Evolutionary conservation across 495 filamentous ascomycete species (phyloP), one percentile per base, ranked within the genome.

Genomic region (Lineolata rhizophorae): DNA sequence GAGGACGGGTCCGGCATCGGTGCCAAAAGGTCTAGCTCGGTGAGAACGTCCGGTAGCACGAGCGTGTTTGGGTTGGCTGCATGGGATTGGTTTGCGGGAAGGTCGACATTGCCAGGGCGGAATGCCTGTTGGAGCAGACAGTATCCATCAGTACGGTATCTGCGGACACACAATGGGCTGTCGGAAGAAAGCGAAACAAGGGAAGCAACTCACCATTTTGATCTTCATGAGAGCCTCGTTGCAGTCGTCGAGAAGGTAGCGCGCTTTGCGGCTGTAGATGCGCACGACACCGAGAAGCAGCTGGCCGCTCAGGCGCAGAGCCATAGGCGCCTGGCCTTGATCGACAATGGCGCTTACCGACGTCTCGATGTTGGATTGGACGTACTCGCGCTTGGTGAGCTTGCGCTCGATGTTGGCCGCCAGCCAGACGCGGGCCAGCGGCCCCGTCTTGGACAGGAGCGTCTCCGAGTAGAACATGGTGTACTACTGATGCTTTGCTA

Each of bases 381-480:
- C 50, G 36, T 95, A 82, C 44, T 94, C 79, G 34, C 75, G 79
- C 53, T 95, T 97, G 36, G 83, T 82, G 26, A 97, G 69, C 54
- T 93, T 95, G 64, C 82, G 81, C 66, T 95, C 85, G 43, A 93
- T 57, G 56, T 95, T 95, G 57, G 84, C 81, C 18, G 85, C 92
- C 38, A 95, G 69, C 87, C 87, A 95, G 55, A 93, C 87, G 46
- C 84, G 79, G 50, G 87, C 90, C 64, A 97, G 52, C 44, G 87
- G 83, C 63, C 90, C 87, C 31, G 82, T 92, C 70, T 90, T 87
- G 34, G 82, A 84, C 38, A 97, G 70, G 35, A 97, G 68, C 29
- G 82, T 82, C 60, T 92, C 85, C 15, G 87, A 93, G 56, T 92
- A 97, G 60, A 97, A 97, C 87, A 97, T 97, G 50, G 51, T 57